phyloP scores from a whole-genome alignment of 2,329 filamentous ascomycete genomes.

The Claviceps pazoutovae region DNA sequence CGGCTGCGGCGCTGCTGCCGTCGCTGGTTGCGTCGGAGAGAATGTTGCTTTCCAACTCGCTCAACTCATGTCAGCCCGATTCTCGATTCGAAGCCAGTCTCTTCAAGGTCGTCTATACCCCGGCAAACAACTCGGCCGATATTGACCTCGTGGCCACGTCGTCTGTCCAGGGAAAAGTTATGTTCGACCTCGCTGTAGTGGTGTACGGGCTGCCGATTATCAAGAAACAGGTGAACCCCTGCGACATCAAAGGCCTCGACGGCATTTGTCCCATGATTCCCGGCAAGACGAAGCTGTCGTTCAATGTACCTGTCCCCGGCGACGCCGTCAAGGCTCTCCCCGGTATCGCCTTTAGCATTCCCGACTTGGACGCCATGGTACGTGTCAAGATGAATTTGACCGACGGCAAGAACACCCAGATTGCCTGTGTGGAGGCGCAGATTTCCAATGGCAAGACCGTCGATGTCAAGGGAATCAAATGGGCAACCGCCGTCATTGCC shows the following conservation, averaged over 20 bases:
- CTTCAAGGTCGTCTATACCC: slow-evolving; percentile 66
- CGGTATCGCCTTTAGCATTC: slow-evolving; percentile 72
- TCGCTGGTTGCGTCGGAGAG: slow-evolving; percentile 3
- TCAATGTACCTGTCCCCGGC: slow-evolving; percentile 46
- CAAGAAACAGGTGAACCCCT: slow-evolving; percentile 55
- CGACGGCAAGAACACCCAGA: slow-evolving; percentile 36
- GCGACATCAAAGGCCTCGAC: slow-evolving; percentile 43
- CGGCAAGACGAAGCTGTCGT: slow-evolving; percentile 61
- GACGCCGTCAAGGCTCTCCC: slow-evolving; percentile 53
- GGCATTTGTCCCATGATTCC: slow-evolving; percentile 85
- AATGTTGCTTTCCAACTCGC: slow-evolving; percentile 40
- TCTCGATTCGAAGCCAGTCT: slow-evolving; percentile 70
- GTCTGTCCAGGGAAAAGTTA: slow-evolving; percentile 48
- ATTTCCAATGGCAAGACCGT: slow-evolving; percentile 88
- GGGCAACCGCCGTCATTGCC: slow-evolving; percentile 76
- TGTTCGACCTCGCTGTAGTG: slow-evolving; percentile 43
- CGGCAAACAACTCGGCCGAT: slow-evolving; percentile 51
- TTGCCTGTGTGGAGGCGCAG: slow-evolving; percentile 75
- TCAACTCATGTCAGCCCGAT: slow-evolving; percentile 66
- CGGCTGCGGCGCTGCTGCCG: slow-evolving; percentile 4
- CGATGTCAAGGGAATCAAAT: slow-evolving; percentile 72
- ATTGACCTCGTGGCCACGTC: slow-evolving; percentile 66
- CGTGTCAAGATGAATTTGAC: slow-evolving; percentile 65
- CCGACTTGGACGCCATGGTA: slow-evolving; percentile 77
- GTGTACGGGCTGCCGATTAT: slow-evolving; percentile 49